Evolutionary conservation across 164 flowering plant species (phyloP).

Genomic region (Magnolia sinica): DNA sequence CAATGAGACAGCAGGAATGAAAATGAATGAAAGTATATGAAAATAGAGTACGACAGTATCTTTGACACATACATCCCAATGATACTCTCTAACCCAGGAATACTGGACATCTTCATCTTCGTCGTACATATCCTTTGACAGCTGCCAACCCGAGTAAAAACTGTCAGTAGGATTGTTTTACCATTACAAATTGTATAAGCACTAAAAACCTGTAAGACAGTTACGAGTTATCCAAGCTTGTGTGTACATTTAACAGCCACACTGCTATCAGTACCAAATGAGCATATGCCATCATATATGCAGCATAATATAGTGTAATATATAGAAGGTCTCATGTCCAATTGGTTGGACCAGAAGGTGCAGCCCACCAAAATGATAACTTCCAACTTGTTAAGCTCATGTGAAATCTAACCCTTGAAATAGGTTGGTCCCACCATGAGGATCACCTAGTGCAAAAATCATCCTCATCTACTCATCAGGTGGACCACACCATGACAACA

Average conservation of each 20-base stretch:
- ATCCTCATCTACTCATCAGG: no score
- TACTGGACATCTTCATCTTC: constrained; percentile 73
- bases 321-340: no score
- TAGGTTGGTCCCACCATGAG: no score
- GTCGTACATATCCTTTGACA: constrained; percentile 77
- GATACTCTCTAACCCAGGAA: constrained; percentile 91
- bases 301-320: no score
- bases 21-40: constrained; percentile 1
- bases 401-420: no score
- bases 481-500: no score
- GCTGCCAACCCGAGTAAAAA: constrained; percentile 39
- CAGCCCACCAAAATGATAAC: no score
- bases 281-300: background rate
- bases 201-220: no score
- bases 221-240: no score
- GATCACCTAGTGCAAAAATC: no score
- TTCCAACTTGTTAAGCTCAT: no score
- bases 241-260: background rate
- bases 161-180: background rate
- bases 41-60: background rate
- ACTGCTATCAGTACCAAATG: background rate
- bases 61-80: constrained; percentile 81
- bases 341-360: no score
- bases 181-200: background rate
- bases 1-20: background rate